These are phyloP conservation scores for Ceratocystis alfenasii DNA, from an alignment of 2,329 filamentous ascomycete genomes.

Conservation along the genomic window DNA sequence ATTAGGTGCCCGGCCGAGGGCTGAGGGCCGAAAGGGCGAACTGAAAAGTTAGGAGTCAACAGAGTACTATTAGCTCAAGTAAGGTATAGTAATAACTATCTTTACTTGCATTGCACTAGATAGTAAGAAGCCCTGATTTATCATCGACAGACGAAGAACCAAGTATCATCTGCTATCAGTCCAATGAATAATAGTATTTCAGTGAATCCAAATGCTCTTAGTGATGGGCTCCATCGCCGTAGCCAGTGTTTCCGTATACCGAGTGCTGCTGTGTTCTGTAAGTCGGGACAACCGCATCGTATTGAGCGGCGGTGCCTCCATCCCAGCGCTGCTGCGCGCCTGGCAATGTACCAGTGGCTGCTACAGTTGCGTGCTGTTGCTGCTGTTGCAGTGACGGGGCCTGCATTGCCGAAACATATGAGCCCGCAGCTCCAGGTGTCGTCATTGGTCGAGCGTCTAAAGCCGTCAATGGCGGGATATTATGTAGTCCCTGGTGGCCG, in stretches of 20 bases:
- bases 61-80: too few relatives aligned
- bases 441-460: constrained; percentile 31
- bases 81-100: background rate
- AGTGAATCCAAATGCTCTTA: background rate
- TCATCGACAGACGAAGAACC: background rate
- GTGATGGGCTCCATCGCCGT: constrained; percentile 33
- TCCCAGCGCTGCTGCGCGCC: constrained; percentile 32
- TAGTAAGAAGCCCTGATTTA: background rate
- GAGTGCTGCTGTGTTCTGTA: constrained; percentile 29
- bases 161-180: background rate
- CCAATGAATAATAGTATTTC: background rate
- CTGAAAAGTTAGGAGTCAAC: too few relatives aligned
- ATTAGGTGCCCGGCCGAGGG: background rate
- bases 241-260: constrained; percentile 35
- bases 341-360: constrained; percentile 28
- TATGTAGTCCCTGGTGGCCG: constrained; percentile 13
- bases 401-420: constrained; percentile 30
- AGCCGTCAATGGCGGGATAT: constrained; percentile 31
- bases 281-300: constrained; percentile 32
- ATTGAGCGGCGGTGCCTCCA: constrained; percentile 31
- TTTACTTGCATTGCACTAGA: background rate
- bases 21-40: too few relatives aligned
- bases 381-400: constrained; percentile 32
- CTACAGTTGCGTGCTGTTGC: constrained; percentile 28
- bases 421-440: constrained; percentile 30